Base-by-base conservation (phyloP, 306 rosid species). In the Betula pendula region DNA sequence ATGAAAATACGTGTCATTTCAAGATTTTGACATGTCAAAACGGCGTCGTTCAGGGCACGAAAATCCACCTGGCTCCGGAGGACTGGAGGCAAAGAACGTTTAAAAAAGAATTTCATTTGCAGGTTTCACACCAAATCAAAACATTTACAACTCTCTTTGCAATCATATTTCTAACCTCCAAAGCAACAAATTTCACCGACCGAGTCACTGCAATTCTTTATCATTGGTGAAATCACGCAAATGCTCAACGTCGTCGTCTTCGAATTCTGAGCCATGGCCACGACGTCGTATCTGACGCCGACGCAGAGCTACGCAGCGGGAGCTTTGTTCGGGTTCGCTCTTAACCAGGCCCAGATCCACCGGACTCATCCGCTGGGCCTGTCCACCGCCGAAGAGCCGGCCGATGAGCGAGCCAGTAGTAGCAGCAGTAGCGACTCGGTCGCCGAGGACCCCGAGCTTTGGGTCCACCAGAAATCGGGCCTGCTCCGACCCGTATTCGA, bases 291-390 rank as follows among this genome's bases (percentile, higher is more conserved):
- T 14, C 49, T 87, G 44, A 60, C 85, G 17, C 83, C 86, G 71
- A 84, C 90, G 47, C 88, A 87, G 76, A 55, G 90, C 22, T 87
- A 84, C 79, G 90, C 85, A 43, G 71, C 88, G 49, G 90, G 87
- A 72, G 90, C 90, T 62, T 53, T 87, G 74, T 84, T 84, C 72
- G 84, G 84, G 0, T 63, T 87, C 44, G 85, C 90, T 68, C 76
- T 87, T 38, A 83, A 84, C 77, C 88, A 84, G 70, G 88, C 85
- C 3, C 90, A 87, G 83, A 77, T 84, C 81, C 80, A 87, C 49
- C 90, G 82, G 80, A 80, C 80, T 15, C 79, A 65, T 4, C 88
- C 83, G 22, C 42, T 84, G 25, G 85, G 85, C 0, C 69, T 53
- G 53, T 48, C 38, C 49, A 9, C 72, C 22, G 68, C 19, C 27